A percentile compares a stretch with the other conserved stretches of the same genome.
Evolutionary conservation across 768 basidiomycete species (phyloP).

Genomic region (Heimioporus sp.): DNA sequence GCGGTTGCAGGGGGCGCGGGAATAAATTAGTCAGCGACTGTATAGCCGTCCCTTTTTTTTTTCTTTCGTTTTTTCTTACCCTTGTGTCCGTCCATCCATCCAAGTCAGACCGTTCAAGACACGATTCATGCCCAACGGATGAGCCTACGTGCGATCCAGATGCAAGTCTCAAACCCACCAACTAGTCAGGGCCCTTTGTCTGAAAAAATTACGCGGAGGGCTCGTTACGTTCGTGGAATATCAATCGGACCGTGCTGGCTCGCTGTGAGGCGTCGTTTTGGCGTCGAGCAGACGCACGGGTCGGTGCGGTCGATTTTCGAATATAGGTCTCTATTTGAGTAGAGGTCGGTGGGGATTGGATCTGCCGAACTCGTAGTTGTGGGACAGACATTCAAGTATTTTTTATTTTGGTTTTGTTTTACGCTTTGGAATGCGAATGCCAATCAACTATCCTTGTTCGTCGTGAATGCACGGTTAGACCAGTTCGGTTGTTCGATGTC

Average conservation of each 20-base stretch:
- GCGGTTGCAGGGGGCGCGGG: constrained; percentile 10
- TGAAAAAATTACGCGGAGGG: constrained; percentile 40
- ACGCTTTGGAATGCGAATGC: constrained; percentile 15
- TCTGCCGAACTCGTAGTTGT: constrained; percentile 61
- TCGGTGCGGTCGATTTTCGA: constrained; percentile 34
- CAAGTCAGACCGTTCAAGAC: too few species aligned
- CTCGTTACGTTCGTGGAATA: constrained; percentile 79
- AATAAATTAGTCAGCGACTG: constrained; percentile 22
- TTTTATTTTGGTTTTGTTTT: not conserved
- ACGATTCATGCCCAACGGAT: too few species aligned
- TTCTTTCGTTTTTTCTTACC: not conserved
- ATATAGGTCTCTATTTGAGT: constrained; percentile 56
- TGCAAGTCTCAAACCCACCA: constrained; percentile 26
- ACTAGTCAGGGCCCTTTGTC: constrained; percentile 66
- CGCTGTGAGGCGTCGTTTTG: constrained; percentile 60
- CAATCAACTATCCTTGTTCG: not conserved
- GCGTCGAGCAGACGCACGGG: constrained; percentile 44
- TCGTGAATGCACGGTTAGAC: too few species aligned
- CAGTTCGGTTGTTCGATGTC: not conserved
- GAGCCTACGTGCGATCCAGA: too few species aligned
- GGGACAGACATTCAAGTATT: constrained; percentile 49
- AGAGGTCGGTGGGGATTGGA: constrained; percentile 40
- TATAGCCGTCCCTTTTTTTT: constrained; percentile 10
- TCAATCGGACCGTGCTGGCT: constrained; percentile 36
- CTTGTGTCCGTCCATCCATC: not conserved